A percentile compares a stretch with the other conserved stretches of the same genome.
Evolutionary conservation across 148 eudicot genomes (phyloP).

Genomic region (Fagopyrum homotropicum): DNA sequence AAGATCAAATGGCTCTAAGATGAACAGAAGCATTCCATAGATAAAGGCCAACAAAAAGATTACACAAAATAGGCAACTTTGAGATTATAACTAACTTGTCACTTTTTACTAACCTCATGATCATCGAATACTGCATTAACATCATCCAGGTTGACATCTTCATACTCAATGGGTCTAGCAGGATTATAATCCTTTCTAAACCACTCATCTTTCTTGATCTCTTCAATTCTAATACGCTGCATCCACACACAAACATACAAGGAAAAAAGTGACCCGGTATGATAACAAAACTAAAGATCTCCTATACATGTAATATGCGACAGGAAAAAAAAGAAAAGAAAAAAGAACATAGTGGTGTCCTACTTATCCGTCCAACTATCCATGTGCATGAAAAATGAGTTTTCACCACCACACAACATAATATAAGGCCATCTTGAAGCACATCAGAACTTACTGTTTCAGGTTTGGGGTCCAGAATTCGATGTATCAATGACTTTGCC

Average conservation of each 20-base stretch:
- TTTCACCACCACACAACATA: not conserved
- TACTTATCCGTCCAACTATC: no score
- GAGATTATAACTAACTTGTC: no score
- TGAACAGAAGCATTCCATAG: not conserved
- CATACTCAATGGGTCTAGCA: slow-evolving; percentile 57
- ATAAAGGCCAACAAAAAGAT: not conserved
- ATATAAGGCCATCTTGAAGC: not conserved
- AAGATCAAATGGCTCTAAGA: not conserved
- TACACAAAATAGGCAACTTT: not conserved
- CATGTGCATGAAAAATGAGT: no score
- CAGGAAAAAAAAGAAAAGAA: not conserved
- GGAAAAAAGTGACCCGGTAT: no score
- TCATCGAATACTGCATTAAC: slow-evolving; percentile 90
- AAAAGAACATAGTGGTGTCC: not conserved
- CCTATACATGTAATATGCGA: no score
- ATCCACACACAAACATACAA: slow-evolving; percentile 3
- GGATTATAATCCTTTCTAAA: slow-evolving; percentile 75
- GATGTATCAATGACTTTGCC: slow-evolving; percentile 76
- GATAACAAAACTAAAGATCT: no score
- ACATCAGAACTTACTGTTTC: slow-evolving; percentile 49
- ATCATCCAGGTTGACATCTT: slow-evolving; percentile 94
- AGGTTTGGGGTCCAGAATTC: slow-evolving; percentile 86
- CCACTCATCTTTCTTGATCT: slow-evolving; percentile 89
- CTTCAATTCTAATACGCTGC: slow-evolving; percentile 82
- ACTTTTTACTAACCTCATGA: slow-evolving; percentile 55